phyloP scores from a whole-genome alignment of 2,329 filamentous ascomycete genomes.

The Gaeumannomyces sp. region DNA sequence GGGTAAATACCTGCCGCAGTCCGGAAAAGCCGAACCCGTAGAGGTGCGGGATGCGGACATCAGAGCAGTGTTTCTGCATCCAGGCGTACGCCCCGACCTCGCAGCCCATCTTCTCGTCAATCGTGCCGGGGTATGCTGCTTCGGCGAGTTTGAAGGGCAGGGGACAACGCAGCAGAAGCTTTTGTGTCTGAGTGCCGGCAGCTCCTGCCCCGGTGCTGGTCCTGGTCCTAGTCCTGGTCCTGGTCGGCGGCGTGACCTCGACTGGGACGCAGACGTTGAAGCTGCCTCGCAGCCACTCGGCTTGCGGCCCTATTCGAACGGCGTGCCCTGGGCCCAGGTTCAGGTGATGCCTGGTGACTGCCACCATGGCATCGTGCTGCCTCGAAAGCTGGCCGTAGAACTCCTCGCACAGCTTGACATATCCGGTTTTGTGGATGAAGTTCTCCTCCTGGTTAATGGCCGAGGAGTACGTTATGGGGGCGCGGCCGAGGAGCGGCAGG shows the following conservation, averaged over 20 bases:
- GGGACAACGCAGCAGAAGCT: slow-evolving; percentile 25
- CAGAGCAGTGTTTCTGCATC: slow-evolving; percentile 29
- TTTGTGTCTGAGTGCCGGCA: slow-evolving; percentile 14
- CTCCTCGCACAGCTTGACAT: slow-evolving; percentile 2
- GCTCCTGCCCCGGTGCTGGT: slow-evolving; percentile 25
- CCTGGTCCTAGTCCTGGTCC: too few species aligned
- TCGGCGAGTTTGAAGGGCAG: slow-evolving; percentile 29
- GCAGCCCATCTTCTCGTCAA: slow-evolving; percentile 27
- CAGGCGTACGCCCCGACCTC: slow-evolving; percentile 15
- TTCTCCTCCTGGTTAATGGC: background rate
- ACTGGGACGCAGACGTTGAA: slow-evolving; percentile 31
- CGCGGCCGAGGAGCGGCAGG: too few species aligned
- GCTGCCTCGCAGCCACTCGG: slow-evolving; percentile 26
- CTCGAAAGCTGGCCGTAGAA: slow-evolving; percentile 3
- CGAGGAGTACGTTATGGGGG: too few species aligned
- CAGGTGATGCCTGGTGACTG: slow-evolving; percentile 8
- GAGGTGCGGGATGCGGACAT: slow-evolving; percentile 27
- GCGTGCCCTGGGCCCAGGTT: slow-evolving; percentile 4
- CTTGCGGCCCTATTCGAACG: slow-evolving; percentile 8
- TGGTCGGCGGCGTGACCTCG: slow-evolving; percentile 10
- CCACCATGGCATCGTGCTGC: slow-evolving; percentile 2
- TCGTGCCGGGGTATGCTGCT: slow-evolving; percentile 25
- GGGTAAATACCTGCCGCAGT: background rate
- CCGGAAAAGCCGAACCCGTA: slow-evolving; percentile 9
- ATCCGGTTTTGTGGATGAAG: slow-evolving; percentile 8